Base-by-base conservation (phyloP, 306 rosid genomes). In the Vigna hirtella region DNA sequence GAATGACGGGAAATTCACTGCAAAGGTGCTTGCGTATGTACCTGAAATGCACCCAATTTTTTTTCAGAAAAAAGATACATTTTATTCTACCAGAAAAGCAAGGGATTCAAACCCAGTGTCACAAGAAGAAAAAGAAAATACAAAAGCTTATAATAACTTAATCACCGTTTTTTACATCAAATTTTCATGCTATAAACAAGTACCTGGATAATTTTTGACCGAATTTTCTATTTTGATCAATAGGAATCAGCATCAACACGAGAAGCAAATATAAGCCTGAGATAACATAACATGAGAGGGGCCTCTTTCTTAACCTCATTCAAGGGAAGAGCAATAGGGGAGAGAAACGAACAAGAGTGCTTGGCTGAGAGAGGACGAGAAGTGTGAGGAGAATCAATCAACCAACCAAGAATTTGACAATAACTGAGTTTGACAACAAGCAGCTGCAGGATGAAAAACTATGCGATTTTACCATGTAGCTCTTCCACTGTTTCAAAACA, bases 21-120 rank as follows among this genome's bases (percentile, higher is more conserved):
- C 89, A 79, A 66, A 84, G 96, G 58, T 88, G 86, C 72, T 78
- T 90, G 74, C 99, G 93, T 77, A 95, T 89, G 80, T 81, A 95
- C 90, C 98, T 95, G 85, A 50, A 87, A 85, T 18, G 51, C 49
- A 85, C 20, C 36, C 53, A 58, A 17, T 4, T 16, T 3, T 42
- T 42, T 7, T 40, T 26, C 26, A 15, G 1, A 20, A 30, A 30
- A 47, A 15, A 62, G 7, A 26, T 26, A 24, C 2, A 13, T 8
- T 71, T 40, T 2, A 45, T 8, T 47, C 45, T 56, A 67, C 18
- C 36, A 34, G 49, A 74, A 42, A 14, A 48, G 61, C 5, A 66
- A 42, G 30, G 13, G 43, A 50, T 34, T 13, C 2, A 63, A 20
- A 22, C 12, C n/a, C 0, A 38, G 42, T 0, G 1, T 15, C 15